Evolutionary conservation across 2,329 filamentous ascomycete species (phyloP), one percentile per base, ranked within the genome.

Genomic region (Exophiala alcalophila): DNA sequence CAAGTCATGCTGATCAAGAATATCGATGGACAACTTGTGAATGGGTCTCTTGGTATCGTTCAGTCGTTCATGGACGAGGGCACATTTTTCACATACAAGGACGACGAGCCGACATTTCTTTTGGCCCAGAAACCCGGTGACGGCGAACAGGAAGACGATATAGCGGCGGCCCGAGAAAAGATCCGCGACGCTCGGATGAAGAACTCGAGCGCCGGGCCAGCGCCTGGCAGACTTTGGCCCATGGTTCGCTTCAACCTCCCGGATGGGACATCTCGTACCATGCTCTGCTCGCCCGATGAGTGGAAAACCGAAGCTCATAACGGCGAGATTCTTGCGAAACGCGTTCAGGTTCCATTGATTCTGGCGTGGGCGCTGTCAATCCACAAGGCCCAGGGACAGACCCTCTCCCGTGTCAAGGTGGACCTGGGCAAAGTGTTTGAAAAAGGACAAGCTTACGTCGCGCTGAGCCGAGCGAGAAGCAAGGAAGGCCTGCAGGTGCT

Each of bases 1-100:
- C 94, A 98, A 61, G 94, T 98, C 30, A 98, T 98, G 92, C 72
- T 98, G n/a, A 96, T 98, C 73, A 98, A 98, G 65, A 98, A 98
- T 57, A 83, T 97, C 68, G 92, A 98, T 59, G 88, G 95, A 26
- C 83, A 80, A 0, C 75, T 98, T 0, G 92, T 97, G 55, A 98
- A 98, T 60, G 92, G 92, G 4, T 94, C 91, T 0, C 73, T 98
- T 7, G 92, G 92, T 16, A 90, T 85, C 49, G 84, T 98, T 4
- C 75, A 83, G 9, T 80, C 76, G 4, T 94, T 95, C 64, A 90
- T 89, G 83, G 79, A 74, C 38, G 78, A 84, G 53, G 68, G 70
- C 29, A 77, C 72, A 19, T 84, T 82, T 52, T 76, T 76, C 37
- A 62, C 71, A 29, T 81, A 80, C 57, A 69, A 71, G 19, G 66